Evolutionary conservation across 176 grass and related monocot genomes (phyloP), one percentile per base, ranked within the genome.

Genomic region (Raddia guianensis): DNA sequence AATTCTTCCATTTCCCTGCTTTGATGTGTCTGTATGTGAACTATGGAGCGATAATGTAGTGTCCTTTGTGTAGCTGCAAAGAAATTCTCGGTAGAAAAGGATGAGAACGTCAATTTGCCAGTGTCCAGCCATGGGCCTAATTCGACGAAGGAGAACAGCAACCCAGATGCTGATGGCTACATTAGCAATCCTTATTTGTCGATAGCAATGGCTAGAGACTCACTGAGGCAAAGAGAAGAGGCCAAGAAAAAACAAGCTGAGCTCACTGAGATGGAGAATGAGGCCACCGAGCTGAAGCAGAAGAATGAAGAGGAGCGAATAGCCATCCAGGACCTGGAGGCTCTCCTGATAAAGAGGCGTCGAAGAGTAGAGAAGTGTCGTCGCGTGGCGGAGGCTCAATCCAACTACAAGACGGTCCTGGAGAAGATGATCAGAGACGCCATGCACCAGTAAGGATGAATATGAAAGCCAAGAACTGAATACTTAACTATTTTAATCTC

Each of bases 391-490:
- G 96, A 99, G 44, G 88, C 92, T 50, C 96, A 95, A 69, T 92
- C 92, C 20, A 90, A 91, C 54, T 95, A 99, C 84, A 99, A 99
- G 86, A 75, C 78, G 0, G 89, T 91, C 27, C 79, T 99, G n/a
- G 96, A 99, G 86, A 99, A 99, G 86, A 99, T 99, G 96, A 95
- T 99, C 76, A 88, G 96, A 68, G 96, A 99, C 58, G 88, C 96
- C 51, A 99, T 99, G 96, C 92, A 99, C 75, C 92, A 95, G 96
- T 99, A 93, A 94, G 91, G 21, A 73, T 13, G 18, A 81, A 58
- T 48, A 53, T 82, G 32, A 35, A 42, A 12, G 37, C 2, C 10
- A 70, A 32, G 6, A 57, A 12, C 68, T 16, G 45, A 1, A 14
- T 9, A 3, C 50, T 50, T 43, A 40, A 5, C 27, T 40, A 1